Conservation (phyloP, 2,329 filamentous ascomycete species). For the Arthrobotrys musiformis region DNA sequence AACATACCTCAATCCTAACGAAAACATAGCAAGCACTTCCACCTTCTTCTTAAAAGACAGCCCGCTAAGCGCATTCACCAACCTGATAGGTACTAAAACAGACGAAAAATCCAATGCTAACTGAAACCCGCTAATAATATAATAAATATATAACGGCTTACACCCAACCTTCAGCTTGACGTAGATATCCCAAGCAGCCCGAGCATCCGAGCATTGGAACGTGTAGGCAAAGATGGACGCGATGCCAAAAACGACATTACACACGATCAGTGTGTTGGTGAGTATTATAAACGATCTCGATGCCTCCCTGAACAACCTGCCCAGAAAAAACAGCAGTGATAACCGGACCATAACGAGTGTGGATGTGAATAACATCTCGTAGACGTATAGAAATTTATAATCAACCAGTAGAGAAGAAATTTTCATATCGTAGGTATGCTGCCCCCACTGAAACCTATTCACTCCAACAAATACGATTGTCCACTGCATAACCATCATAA, state of each 20-base stretch:
- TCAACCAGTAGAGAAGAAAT: conserved; percentile 25
- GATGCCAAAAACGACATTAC: conserved; percentile 30
- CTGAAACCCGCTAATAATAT: conserved; percentile 40
- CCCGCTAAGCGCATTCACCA: conserved; percentile 16
- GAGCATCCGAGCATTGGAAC: conserved; percentile 35
- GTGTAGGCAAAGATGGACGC: conserved; percentile 29
- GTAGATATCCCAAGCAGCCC: conserved; percentile 39
- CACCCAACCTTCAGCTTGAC: conserved; percentile 35
- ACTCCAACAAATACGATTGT: conserved; percentile 40
- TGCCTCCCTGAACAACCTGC: conserved; percentile 33
- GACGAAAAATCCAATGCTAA: conserved; percentile 45
- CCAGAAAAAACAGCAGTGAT: conserved; percentile 31
- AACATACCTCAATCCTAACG: conserved; percentile 27
- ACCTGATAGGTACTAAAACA: conserved; percentile 22
- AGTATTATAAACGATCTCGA: conserved; percentile 25
- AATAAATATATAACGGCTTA: conserved; percentile 43
- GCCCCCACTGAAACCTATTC: conserved; percentile 43
- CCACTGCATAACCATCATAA: conserved; percentile 30
- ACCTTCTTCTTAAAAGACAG: conserved; percentile 32
- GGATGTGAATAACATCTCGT: conserved; percentile 32
- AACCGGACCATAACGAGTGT: conserved; percentile 33
- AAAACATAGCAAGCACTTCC: conserved; percentile 46
- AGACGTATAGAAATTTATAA: conserved; percentile 41
- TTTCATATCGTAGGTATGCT: conserved; percentile 47
- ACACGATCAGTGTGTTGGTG: conserved; percentile 36